Conservation (phyloP, 2,329 filamentous ascomycete species). For the Chaetomium strumarium region DNA sequence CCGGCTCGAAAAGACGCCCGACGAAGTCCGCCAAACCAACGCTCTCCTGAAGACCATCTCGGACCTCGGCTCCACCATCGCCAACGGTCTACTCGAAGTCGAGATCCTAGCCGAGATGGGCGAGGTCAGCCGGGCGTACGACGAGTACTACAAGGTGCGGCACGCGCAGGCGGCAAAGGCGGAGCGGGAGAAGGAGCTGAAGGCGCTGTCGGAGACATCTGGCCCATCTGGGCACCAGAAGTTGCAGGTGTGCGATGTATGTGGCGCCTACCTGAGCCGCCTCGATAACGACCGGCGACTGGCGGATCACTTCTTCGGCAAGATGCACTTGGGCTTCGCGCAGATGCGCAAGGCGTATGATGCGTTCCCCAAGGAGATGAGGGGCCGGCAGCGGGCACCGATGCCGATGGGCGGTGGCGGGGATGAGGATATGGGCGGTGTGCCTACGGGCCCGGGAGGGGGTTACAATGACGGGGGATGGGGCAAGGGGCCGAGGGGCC, state of each 20-base stretch:
- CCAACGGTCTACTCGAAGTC: conserved; percentile 78
- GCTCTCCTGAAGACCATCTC: conserved; percentile 79
- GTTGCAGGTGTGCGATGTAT: conserved; percentile 96
- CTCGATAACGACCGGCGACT: conserved; percentile 91
- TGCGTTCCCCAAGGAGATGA: conserved; percentile 74
- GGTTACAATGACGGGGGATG: conserved; percentile 41
- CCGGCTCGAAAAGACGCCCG: conserved; percentile 90
- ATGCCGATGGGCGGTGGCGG: conserved; percentile 34
- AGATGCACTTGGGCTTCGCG: conserved; percentile 98
- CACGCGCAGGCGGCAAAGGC: conserved; percentile 75
- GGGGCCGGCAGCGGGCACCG: conserved; percentile 55
- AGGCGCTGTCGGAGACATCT: conserved; percentile 82
- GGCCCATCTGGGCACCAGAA: conserved; percentile 96
- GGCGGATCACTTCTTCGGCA: conserved; percentile 97
- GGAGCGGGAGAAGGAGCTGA: conserved; percentile 81
- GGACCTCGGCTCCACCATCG: conserved; percentile 72
- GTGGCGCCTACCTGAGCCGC: conserved; percentile 85
- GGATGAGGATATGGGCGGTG: conserved; percentile 45
- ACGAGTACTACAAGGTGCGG: conserved; percentile 81
- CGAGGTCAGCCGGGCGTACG: conserved; percentile 73
- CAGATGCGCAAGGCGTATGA: conserved; percentile 96
- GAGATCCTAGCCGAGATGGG: conserved; percentile 77
- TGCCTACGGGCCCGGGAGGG: conserved; percentile 38
- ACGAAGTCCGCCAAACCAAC: conserved; percentile 95
- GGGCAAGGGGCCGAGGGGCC: conserved; percentile 42